phyloP scores from a whole-genome alignment of 2,329 filamentous ascomycete genomes.

The Aspergillus piperis region DNA sequence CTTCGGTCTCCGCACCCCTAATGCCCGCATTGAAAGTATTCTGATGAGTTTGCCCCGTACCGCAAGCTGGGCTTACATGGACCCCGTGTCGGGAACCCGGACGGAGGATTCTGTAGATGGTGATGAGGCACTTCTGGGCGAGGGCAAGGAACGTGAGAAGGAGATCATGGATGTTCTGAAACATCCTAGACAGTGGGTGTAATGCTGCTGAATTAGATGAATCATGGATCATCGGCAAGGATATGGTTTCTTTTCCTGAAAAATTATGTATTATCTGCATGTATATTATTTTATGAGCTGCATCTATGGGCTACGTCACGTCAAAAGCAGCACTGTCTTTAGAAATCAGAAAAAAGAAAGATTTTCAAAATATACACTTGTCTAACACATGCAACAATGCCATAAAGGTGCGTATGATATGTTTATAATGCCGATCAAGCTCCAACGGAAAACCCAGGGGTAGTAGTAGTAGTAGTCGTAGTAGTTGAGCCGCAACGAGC shows the following conservation, averaged over 20 bases:
- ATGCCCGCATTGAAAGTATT: slow-evolving; percentile 91
- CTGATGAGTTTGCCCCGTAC: slow-evolving; percentile 95
- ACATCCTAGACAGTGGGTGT: slow-evolving; percentile 64
- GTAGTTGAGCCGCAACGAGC: not conserved
- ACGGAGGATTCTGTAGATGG: slow-evolving; percentile 52
- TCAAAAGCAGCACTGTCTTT: not conserved
- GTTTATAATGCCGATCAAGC: not conserved
- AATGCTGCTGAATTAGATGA: slow-evolving; percentile 8
- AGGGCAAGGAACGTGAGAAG: slow-evolving; percentile 61
- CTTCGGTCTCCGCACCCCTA: slow-evolving; percentile 91
- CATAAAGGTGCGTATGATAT: not conserved
- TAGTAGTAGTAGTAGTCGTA: too few species aligned
- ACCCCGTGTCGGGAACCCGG: slow-evolving; percentile 54
- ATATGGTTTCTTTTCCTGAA: not conserved
- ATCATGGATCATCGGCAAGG: not conserved
- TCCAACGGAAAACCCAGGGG: not conserved
- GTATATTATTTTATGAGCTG: slow-evolving; percentile 3
- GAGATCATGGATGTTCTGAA: slow-evolving; percentile 72
- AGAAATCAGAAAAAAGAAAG: not conserved
- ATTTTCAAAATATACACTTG: slow-evolving; percentile 3
- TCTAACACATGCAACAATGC: not conserved
- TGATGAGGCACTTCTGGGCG: slow-evolving; percentile 36
- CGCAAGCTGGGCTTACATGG: slow-evolving; percentile 95
- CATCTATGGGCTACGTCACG: not conserved
- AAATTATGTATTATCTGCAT: slow-evolving; percentile 5